Base-by-base conservation (phyloP, 805 yeast species). In the Cyberlindnera meyerae region DNA sequence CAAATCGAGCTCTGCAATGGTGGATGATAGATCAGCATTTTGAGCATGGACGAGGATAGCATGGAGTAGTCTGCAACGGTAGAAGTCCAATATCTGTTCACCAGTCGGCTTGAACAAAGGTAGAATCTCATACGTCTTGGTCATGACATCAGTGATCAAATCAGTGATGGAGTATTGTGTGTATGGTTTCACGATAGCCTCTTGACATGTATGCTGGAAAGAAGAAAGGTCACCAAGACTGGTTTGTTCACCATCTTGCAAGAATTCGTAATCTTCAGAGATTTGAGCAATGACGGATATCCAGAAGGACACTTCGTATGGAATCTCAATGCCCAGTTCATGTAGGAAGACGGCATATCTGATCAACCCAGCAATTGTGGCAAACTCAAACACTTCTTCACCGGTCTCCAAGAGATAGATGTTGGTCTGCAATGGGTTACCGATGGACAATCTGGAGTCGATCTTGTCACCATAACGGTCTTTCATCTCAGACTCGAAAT, bases 371-470 rank as follows among this genome's bases (percentile, higher is more conserved):
- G 38, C 31, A 6, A 58, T 27, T 9, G 32, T 14, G 0, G 34
- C 32, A 26, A 51, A 20, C 16, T 51, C 41, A 31, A 51, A 45
- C 0, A 33, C 9, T 3, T 28, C 33, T 1, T 48, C 49, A 4
- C 34, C n/a, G 1, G 35, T 30, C 3, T 32, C 9, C 7, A 60
- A 32, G 1, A 62, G 18, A 33, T 63, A 65, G 2, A 70, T 56
- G 36, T 63, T 69, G 11, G 63, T 58, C 18, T 61, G 69, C 31
- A 77, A 49, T 2, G 75, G 66, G 45, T 73, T 75, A 0, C 75
- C 70, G 18, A 74, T 49, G 0, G 79, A 51, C 15, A 75, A 41
- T 27, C 63, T 54, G 9, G 61, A 52, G 39, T 66, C 68, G 24
- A 64, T 44, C 3, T 26, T 18, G 1, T 55, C 51, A 11, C 66